phyloP scores from a whole-genome alignment of 1,284 basidiomycete species.

The Fomitiporia mediterranea region DNA sequence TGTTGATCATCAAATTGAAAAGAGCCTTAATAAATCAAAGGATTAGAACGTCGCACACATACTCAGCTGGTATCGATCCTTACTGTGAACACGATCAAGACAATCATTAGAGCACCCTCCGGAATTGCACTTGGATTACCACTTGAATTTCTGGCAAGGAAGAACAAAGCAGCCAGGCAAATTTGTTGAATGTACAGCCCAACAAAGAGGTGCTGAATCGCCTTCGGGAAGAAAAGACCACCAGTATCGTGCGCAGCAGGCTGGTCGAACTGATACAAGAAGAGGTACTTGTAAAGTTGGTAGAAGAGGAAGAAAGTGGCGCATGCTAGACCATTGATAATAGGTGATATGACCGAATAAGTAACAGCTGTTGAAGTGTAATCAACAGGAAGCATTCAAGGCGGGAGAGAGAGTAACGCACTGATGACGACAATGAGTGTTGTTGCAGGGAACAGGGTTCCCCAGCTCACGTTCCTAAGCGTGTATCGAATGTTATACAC shows the following conservation, averaged over 20 bases:
- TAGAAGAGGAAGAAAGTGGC: constrained; percentile 84
- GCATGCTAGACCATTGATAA: constrained; percentile 89
- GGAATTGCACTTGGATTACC: constrained; percentile 54
- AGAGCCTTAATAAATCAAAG: constrained; percentile 41
- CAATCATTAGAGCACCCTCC: constrained; percentile 78
- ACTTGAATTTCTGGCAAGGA: constrained; percentile 63
- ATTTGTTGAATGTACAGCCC: constrained; percentile 85
- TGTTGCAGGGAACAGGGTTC: constrained; percentile 73
- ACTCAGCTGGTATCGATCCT: no score
- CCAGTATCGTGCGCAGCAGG: constrained; percentile 79
- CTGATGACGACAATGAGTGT: constrained; percentile 73
- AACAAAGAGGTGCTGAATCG: constrained; percentile 88
- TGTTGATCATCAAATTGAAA: constrained; percentile 63
- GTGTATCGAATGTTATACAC: constrained; percentile 77
- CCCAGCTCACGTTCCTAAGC: constrained; percentile 70
- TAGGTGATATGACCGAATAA: constrained; percentile 90
- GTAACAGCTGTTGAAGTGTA: constrained; percentile 40
- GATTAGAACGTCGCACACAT: constrained; percentile 6
- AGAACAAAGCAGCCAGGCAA: constrained; percentile 84
- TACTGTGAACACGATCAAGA: constrained; percentile 78
- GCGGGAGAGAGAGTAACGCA: not conserved
- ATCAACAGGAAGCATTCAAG: not conserved
- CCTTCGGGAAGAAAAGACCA: constrained; percentile 93
- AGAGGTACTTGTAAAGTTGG: constrained; percentile 85
- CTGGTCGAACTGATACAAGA: constrained; percentile 78